Conservation (phyloP, 768 basidiomycete genomes). For the Chalciporus chontae region DNA sequence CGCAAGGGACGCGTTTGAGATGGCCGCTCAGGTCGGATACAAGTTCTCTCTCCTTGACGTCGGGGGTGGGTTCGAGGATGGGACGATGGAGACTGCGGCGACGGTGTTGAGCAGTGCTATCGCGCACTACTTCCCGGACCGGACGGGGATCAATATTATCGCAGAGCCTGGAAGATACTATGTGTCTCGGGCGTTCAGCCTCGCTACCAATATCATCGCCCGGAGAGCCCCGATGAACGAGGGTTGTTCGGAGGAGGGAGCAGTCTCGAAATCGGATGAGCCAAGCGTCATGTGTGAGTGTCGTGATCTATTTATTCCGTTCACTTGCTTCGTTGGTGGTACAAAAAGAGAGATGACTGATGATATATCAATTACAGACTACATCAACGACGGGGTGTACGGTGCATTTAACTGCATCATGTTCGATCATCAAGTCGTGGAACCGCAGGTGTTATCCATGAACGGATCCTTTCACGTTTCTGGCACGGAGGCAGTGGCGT, state of each 20-base stretch:
- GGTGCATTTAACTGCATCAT: conserved; percentile 96
- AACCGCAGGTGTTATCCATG: conserved; percentile 77
- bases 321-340: neutral
- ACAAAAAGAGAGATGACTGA: neutral
- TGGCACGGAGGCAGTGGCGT: conserved; percentile 38
- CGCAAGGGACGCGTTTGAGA: conserved; percentile 80
- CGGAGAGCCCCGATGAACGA: conserved; percentile 59
- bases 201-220: conserved; percentile 93
- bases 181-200: conserved; percentile 86
- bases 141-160: conserved; percentile 69
- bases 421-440: conserved; percentile 93
- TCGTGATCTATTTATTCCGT: conserved; percentile 15
- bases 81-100: conserved; percentile 79
- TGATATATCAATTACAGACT: conserved; percentile 53
- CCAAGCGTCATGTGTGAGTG: conserved; percentile 88
- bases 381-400: conserved; percentile 99
- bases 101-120: conserved; percentile 66
- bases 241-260: conserved; percentile 21
- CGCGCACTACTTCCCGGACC: conserved; percentile 74
- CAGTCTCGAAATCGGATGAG: conserved; percentile 29
- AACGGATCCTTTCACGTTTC: conserved; percentile 52
- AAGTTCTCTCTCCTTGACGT: conserved; percentile 83
- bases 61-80: conserved; percentile 94
- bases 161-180: conserved; percentile 96
- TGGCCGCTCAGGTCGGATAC: conserved; percentile 80